Evolutionary conservation across 768 basidiomycete species (phyloP).

Genomic region (Tephrocybe sp.): DNA sequence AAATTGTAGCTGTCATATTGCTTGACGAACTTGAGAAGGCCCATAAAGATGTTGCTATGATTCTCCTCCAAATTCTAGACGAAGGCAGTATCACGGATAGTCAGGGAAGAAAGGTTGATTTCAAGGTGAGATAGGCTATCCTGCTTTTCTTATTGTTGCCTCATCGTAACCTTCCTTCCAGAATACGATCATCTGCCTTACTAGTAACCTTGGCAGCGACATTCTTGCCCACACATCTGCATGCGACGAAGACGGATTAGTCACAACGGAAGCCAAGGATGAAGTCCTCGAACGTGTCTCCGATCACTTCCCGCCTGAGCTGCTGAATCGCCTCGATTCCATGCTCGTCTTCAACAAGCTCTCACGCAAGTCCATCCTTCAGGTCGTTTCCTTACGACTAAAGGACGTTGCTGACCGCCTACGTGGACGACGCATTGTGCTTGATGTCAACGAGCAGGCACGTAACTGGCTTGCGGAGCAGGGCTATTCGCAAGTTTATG

Average conservation of each 20-base stretch:
- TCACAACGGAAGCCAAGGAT: conserved; percentile 58
- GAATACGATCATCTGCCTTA: conserved; percentile 92
- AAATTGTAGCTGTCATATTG: conserved; percentile 60
- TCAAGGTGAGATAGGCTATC: conserved; percentile 54
- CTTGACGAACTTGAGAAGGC: conserved; percentile 94
- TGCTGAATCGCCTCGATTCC: conserved; percentile 86
- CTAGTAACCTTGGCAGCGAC: conserved; percentile 84
- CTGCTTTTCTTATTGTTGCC: neutral
- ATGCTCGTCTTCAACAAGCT: conserved; percentile 93
- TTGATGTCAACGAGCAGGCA: conserved; percentile 68
- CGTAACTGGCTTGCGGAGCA: conserved; percentile 67
- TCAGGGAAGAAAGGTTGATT: conserved; percentile 89
- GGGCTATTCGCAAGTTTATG: conserved; percentile 85
- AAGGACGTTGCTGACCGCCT: conserved; percentile 71
- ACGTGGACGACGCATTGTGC: conserved; percentile 59
- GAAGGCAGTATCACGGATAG: conserved; percentile 90
- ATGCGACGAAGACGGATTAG: conserved; percentile 59
- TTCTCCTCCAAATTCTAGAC: conserved; percentile 87
- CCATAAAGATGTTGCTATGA: conserved; percentile 91
- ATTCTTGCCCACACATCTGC: conserved; percentile 71
- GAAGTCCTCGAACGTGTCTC: conserved; percentile 75
- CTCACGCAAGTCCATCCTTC: conserved; percentile 66
- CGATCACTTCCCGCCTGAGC: conserved; percentile 86
- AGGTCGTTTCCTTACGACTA: conserved; percentile 77
- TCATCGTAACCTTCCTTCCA: conserved; percentile 19